Evolutionary conservation across 73 alveolate genomes (phyloP).

Genomic region (Blepharisma stoltei): DNA sequence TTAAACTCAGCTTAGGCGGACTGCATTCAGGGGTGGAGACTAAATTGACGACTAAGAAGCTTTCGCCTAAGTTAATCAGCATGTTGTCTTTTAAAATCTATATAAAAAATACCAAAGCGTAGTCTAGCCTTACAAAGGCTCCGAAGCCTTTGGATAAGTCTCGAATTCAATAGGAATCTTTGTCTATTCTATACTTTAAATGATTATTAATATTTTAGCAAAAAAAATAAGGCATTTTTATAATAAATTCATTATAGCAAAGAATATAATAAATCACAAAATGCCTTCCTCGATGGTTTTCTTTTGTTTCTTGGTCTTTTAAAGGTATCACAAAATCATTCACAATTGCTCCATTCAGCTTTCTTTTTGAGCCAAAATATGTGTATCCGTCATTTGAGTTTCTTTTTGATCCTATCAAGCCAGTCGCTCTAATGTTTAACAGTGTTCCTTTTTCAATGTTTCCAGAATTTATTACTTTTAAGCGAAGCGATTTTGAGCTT

Average conservation of each 20-base stretch:
- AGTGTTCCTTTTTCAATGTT: constrained; percentile 55
- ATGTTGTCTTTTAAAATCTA: constrained; percentile 64
- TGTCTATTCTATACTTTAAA: constrained; percentile 43
- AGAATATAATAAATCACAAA: constrained; percentile 54
- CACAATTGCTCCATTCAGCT: constrained; percentile 51
- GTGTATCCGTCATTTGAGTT: constrained; percentile 70
- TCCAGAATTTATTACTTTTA: constrained; percentile 66
- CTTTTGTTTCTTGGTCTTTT: constrained; percentile 44
- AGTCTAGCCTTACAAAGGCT: constrained; percentile 70
- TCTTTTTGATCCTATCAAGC: constrained; percentile 53
- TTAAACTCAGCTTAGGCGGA: constrained; percentile 35
- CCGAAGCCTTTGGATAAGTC: constrained; percentile 92
- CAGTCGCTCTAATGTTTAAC: constrained; percentile 50
- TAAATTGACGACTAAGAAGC: constrained; percentile 65
- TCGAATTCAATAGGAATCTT: constrained; percentile 51
- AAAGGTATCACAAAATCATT: constrained; percentile 67
- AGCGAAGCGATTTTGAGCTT: neutral
- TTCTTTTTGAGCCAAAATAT: constrained; percentile 64
- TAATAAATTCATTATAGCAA: too few species aligned
- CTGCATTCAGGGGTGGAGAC: constrained; percentile 26
- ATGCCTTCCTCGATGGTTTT: constrained; percentile 59
- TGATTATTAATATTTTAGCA: too few species aligned
- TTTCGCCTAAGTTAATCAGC: constrained; percentile 84
- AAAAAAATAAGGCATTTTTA: too few species aligned
- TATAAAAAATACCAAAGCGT: constrained; percentile 48